These are phyloP conservation scores for Calophaca sinica DNA, from an alignment of 306 rosid species.

Conservation along the genomic window DNA sequence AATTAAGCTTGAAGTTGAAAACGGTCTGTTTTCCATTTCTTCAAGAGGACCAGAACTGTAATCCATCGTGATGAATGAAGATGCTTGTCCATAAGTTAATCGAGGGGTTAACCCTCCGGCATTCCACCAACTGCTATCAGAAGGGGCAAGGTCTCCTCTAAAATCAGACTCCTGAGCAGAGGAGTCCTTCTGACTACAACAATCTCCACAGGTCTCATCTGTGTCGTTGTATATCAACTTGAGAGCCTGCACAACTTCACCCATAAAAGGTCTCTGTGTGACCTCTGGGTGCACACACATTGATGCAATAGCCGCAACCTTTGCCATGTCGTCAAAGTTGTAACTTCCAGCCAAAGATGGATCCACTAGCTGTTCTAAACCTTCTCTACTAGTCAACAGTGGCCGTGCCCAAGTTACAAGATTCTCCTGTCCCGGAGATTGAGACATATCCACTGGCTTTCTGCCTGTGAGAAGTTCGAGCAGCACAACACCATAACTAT, in stretches of 20 bases:
- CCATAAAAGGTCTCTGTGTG: conserved; percentile 95
- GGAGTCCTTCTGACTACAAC: conserved; percentile 83
- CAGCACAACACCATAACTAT: conserved; percentile 93
- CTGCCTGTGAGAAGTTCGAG: conserved; percentile 96
- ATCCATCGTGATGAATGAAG: conserved; percentile 92
- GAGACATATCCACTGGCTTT: conserved; percentile 95
- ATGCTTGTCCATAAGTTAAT: conserved; percentile 77
- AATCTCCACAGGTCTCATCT: conserved; percentile 84
- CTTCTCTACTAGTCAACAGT: conserved; percentile 80
- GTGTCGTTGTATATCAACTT: conserved; percentile 88
- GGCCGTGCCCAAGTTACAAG: conserved; percentile 94
- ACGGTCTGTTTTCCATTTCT: conserved; percentile 83
- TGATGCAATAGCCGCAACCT: conserved; percentile 95
- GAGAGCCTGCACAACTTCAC: conserved; percentile 97
- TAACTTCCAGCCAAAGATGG: conserved; percentile 78
- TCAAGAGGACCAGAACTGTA: conserved; percentile 96
- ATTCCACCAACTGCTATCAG: conserved; percentile 97
- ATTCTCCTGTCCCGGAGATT: conserved; percentile 89
- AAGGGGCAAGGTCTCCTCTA: conserved; percentile 77
- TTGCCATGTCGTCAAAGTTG: conserved; percentile 93
- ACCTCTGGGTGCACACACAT: conserved; percentile 96
- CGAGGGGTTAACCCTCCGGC: conserved; percentile 87
- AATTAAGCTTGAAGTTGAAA: conserved; percentile 78
- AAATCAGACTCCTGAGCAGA: conserved; percentile 86
- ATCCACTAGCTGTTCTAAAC: conserved; percentile 90